Conservation (phyloP, 495 filamentous ascomycete genomes). For the Penicillium riverlandense region DNA sequence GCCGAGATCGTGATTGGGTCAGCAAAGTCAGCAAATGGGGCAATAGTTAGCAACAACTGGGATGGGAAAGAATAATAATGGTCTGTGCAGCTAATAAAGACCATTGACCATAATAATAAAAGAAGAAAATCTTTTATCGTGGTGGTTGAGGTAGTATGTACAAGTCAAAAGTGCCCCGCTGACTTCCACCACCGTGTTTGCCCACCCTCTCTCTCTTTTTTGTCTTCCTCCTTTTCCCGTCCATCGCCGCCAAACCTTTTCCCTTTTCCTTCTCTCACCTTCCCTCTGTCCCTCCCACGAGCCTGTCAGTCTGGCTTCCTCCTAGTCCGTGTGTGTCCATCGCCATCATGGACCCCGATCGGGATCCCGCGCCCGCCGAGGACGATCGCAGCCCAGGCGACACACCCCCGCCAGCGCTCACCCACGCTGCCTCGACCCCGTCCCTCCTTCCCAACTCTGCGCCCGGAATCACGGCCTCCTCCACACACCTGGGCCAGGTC, state of each 20-base stretch:
- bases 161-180: no score
- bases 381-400: conserved; percentile 14
- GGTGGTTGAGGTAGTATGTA: no score
- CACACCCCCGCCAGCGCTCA: neutral
- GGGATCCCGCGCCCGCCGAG: conserved; percentile 14
- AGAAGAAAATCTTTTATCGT: no score
- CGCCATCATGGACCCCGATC: conserved; percentile 7
- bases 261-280: neutral
- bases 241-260: neutral
- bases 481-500: conserved; percentile 72
- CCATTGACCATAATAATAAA: no score
- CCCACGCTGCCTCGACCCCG: conserved; percentile 15
- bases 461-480: conserved; percentile 60
- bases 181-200: no score
- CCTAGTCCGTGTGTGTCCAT: conserved; percentile 7
- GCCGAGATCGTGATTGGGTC: no score
- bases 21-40: no score
- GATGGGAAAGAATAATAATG: no score
- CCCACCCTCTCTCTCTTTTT: neutral
- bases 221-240: neutral
- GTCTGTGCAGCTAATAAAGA: no score
- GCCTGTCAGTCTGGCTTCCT: conserved; percentile 13
- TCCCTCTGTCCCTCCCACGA: conserved; percentile 4
- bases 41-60: no score
- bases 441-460: conserved; percentile 21